Evolutionary conservation across 2,329 filamentous ascomycete genomes (phyloP), one percentile per base, ranked within the genome.

Genomic region (Whalleya microplaca): DNA sequence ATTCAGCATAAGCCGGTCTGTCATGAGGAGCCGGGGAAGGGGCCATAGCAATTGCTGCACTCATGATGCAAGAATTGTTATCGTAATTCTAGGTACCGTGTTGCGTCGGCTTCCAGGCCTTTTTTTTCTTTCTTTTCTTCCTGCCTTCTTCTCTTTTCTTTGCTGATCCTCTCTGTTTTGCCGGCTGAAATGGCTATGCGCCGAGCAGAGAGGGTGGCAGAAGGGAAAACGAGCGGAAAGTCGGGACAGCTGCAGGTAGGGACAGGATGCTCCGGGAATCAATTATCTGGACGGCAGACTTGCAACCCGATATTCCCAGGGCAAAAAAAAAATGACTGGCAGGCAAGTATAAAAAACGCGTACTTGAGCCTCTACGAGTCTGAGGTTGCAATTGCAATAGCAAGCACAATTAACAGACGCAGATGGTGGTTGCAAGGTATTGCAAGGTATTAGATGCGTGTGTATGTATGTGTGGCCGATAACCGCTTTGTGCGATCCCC

Each of bases 21-120:
- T 88, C 85, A 72, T 87, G 84, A 64, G 84, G 85, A 75, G 84
- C 85, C 69, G 85, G 85, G 72, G 85, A 87, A 64, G 85, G 84
- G 71, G 83, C 85, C 85, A 88, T 87, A 69, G 85, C 84, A 71
- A 88, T 82, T 74, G 84, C 84, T 72, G 85, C 80, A 78, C 84
- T 88, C 85, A 88, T 88, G 72, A 67, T 86, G 69, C 63, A 63
- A 51, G 48, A 48, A 59, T 64, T 48, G 54, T 51, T 53, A 57
- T 52, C 52, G 53, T 51, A 62, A 62, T 63, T 56, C 48, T 51
- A 63, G 58, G 55, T 61, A 63, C 53, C 52, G 48, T 44, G 55
- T 51, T 56, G 58, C 58, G 45, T 37, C 60, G 44, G 60, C 20
- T 55, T 58, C 48, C 53, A 51, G 52, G 46, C 56, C 46, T 56